phyloP scores from a whole-genome alignment of 495 filamentous ascomycete species.

The Penicilliopsis zonata region DNA sequence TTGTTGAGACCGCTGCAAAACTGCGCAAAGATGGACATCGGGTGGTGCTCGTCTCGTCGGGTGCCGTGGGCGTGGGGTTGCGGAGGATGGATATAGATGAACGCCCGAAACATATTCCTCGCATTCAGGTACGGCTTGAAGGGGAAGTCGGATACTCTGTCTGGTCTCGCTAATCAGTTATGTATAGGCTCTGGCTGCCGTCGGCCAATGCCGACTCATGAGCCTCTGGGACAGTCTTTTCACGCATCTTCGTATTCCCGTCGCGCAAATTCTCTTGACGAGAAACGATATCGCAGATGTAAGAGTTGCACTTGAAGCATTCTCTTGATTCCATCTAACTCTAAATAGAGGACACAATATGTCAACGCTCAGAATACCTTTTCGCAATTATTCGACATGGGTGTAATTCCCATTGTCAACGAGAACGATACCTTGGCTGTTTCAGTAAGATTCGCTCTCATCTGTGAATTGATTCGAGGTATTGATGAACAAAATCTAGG shows the following conservation, averaged over 20 bases:
- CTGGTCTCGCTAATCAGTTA: conserved; percentile 3
- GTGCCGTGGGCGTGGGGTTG: conserved; percentile 88
- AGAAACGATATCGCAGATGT: conserved; percentile 94
- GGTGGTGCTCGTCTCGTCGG: conserved; percentile 91
- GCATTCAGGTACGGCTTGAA: conserved; percentile 50
- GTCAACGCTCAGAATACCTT: conserved; percentile 94
- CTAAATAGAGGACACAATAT: conserved; percentile 70
- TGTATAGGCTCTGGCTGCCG: conserved; percentile 77
- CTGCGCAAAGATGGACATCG: conserved; percentile 83
- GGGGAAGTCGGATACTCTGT: too few species aligned
- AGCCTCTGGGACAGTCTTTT: conserved; percentile 92
- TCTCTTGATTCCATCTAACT: conserved; percentile 6
- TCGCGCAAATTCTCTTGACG: conserved; percentile 92
- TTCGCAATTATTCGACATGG: conserved; percentile 80
- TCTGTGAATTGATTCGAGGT: background rate
- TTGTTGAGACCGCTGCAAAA: conserved; percentile 83
- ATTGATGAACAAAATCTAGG: conserved; percentile 24
- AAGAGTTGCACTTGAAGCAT: conserved; percentile 16
- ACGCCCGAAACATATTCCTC: conserved; percentile 76
- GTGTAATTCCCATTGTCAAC: conserved; percentile 95
- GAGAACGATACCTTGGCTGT: conserved; percentile 97
- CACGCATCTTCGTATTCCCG: conserved; percentile 71
- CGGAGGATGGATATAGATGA: conserved; percentile 81
- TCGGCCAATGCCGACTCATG: conserved; percentile 93
- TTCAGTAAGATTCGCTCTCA: conserved; percentile 38